Percentiles rank a stretch among this genome's conserved stretches.
Conservation (phyloP, 2,329 filamentous ascomycete genomes). For the Nothophaeocryptopus gaeumannii region DNA sequence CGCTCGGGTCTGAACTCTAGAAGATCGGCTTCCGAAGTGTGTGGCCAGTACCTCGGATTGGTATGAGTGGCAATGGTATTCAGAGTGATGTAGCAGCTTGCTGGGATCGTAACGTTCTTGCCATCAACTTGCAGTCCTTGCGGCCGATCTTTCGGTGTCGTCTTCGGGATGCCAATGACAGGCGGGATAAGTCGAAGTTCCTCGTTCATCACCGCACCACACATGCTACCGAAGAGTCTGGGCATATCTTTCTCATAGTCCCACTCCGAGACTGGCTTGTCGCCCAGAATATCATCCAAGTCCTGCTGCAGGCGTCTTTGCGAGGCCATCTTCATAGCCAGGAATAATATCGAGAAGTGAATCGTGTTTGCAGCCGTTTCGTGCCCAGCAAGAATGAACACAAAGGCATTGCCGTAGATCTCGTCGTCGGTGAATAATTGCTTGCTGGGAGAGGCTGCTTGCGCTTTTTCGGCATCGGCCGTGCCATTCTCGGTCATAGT, state of each 20-base stretch:
- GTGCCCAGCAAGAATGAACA: constrained; percentile 68
- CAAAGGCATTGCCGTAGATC: constrained; percentile 68
- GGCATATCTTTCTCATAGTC: constrained; percentile 67
- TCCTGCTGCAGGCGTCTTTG: constrained; percentile 68
- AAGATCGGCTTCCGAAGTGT: constrained; percentile 53
- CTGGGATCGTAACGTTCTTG: constrained; percentile 57
- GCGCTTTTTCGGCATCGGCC: constrained; percentile 42
- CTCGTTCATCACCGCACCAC: constrained; percentile 75
- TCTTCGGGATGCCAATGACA: constrained; percentile 70
- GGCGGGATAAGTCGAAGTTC: constrained; percentile 70
- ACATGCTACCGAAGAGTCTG: constrained; percentile 64
- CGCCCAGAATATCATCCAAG: constrained; percentile 63
- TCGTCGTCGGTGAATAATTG: constrained; percentile 58
- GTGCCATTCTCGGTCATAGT: constrained; percentile 45
- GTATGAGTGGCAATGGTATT: constrained; percentile 58
- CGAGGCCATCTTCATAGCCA: constrained; percentile 62
- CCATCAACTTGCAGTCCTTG: constrained; percentile 62
- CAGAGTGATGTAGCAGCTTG: constrained; percentile 55
- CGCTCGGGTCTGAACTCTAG: constrained; percentile 69
- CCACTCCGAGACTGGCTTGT: constrained; percentile 61
- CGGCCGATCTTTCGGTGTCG: constrained; percentile 40
- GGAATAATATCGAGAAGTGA: constrained; percentile 66
- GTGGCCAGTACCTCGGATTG: constrained; percentile 72
- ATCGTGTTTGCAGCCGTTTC: constrained; percentile 76
- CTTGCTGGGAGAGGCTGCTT: constrained; percentile 43